These are phyloP conservation scores for Suhomyces sp. DNA, from an alignment of 805 yeast genomes.

Conservation along the genomic window DNA sequence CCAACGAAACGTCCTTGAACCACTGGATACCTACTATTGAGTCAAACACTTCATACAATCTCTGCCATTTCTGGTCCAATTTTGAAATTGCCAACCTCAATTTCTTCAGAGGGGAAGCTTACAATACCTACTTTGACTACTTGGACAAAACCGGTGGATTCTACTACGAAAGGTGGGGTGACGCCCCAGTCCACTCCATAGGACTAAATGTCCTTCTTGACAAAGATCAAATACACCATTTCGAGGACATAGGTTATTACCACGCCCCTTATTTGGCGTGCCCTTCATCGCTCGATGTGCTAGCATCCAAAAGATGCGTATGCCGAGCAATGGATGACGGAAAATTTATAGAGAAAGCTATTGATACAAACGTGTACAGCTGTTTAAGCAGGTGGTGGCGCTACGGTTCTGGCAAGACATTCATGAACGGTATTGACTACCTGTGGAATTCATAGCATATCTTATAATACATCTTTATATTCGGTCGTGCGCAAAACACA, in stretches of 20 bases:
- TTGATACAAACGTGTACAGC: slow-evolving; percentile 51
- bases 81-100: slow-evolving; percentile 55
- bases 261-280: slow-evolving; percentile 44
- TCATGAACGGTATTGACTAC: slow-evolving; percentile 43
- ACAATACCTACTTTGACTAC: slow-evolving; percentile 42
- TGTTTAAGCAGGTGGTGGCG: slow-evolving; percentile 80
- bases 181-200: slow-evolving; percentile 46
- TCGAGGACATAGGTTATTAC: slow-evolving; percentile 44
- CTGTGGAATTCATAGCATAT: slow-evolving; percentile 3
- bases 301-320: slow-evolving; percentile 35
- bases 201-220: slow-evolving; percentile 35
- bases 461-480: neutral
- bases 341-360: slow-evolving; percentile 21
- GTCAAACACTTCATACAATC: slow-evolving; percentile 36
- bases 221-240: slow-evolving; percentile 38
- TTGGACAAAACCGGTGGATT: slow-evolving; percentile 51
- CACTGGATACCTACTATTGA: slow-evolving; percentile 11
- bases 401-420: slow-evolving; percentile 57
- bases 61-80: slow-evolving; percentile 67
- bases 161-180: slow-evolving; percentile 63
- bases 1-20: slow-evolving; percentile 34
- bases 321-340: slow-evolving; percentile 22
- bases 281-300: slow-evolving; percentile 33
- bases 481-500: slow-evolving; percentile 9
- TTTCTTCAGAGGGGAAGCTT: slow-evolving; percentile 47